A percentile compares a stretch with the other conserved stretches of the same genome.
phyloP scores from a whole-genome alignment of 2,329 filamentous ascomycete species.

The Phyllosticta citriasiana region DNA sequence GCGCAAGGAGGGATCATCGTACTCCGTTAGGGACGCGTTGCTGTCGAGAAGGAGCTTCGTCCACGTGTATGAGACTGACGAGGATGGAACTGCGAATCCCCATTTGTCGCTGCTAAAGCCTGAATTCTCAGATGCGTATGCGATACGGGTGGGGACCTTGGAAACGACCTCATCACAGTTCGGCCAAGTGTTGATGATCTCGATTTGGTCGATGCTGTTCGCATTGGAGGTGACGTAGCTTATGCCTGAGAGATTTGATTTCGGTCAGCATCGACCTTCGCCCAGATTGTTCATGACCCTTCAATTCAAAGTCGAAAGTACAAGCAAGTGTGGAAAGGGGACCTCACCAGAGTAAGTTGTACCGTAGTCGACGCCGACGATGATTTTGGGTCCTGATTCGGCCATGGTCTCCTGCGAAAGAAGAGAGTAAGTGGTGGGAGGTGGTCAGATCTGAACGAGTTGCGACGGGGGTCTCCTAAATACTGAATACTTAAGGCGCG shows the following conservation, averaged over 20 bases:
- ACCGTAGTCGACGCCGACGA: conserved; percentile 74
- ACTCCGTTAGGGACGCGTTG: neutral
- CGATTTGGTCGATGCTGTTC: neutral
- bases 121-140: conserved; percentile 9
- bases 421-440: too few relatives aligned
- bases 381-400: conserved; percentile 29
- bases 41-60: conserved; percentile 13
- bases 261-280: too few relatives aligned
- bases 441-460: too few relatives aligned
- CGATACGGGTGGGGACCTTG: neutral
- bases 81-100: conserved; percentile 10
- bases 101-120: neutral
- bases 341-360: conserved; percentile 64
- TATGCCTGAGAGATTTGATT: too few relatives aligned
- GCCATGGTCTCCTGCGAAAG: neutral
- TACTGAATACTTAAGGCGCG: too few relatives aligned
- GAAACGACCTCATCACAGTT: neutral
- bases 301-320: too few relatives aligned
- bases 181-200: neutral
- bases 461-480: too few relatives aligned
- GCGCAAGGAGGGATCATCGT: conserved; percentile 12
- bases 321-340: too few relatives aligned
- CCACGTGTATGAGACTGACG: conserved; percentile 13
- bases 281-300: too few relatives aligned
- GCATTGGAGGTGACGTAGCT: neutral